Base-by-base conservation (phyloP, 495 filamentous ascomycete genomes). In the Podospora bellae-mahoneyi region DNA sequence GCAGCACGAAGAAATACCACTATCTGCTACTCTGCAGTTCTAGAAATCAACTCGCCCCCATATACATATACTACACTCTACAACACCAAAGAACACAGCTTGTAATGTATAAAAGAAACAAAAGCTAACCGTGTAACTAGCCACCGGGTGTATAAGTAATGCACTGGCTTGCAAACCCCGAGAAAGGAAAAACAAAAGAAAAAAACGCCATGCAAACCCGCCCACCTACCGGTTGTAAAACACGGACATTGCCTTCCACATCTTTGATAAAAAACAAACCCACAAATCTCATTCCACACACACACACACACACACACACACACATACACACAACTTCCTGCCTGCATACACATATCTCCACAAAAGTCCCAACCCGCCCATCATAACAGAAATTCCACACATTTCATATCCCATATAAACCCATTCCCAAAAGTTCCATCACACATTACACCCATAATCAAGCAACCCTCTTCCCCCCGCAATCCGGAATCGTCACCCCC, bases 401-500 rank as follows among this genome's bases (percentile, higher is more conserved):
- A 58, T 58, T 58, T 58, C 55, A 26, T 20, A 58, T 58, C 55
- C 55, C 54, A 58, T 26, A 7, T 58, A 19, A 56, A 9, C 4
- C 54, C 54, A 18, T 56, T 56, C 19, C 54, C 6, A 32, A 32
- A 32, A 32, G 30, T 58, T 26, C 55, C 55, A 26, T 65, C 26
- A 65, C 7, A 32, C 39, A 48, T 48, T 48, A 48, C 23, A 23
- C 39, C 39, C 39, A 48, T 48, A 4, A 61, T 62, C 26, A 70
- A 53, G 26, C 19, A 32, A 89, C 84, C 23, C 87, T 91, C 81
- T 91, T 87, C 53, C 92, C 93, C 15, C 85, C 90, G 72, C 94
- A 98, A 73, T 92, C 89, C 26, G 95, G 95, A 72, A 99, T 96
- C 75, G 86, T 89, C 64, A 99, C 76, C 10, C 94, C 93, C 2